Evolutionary conservation across 2,329 filamentous ascomycete genomes (phyloP), one percentile per base, ranked within the genome.

Genomic region (Hirsutella minnesotensis): DNA sequence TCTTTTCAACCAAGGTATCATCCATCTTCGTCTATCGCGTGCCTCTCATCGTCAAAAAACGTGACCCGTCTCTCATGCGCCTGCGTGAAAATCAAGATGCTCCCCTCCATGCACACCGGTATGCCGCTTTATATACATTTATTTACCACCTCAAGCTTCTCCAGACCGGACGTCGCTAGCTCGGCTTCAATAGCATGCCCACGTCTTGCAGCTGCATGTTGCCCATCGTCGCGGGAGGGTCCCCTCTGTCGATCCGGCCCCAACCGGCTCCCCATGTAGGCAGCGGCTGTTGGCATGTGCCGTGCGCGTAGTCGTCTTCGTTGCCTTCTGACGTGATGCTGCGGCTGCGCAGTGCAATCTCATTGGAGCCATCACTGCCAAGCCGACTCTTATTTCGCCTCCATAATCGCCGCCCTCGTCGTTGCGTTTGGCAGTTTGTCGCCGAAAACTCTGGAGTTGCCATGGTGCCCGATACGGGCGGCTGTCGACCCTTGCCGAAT

Each of bases 391-490:
- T 50, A 3, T 49, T 46, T 22, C 50, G 52, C 40, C 55, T 50
- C 60, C 59, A 63, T 38, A 61, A 53, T 2, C 52, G 55, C 3
- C 49, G 55, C 3, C 49, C 34, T 33, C 49, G 53, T 18, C 53
- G 51, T 19, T 54, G 45, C 4, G 52, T 46, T 22, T 29, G 38
- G 16, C 29, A 42, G 15, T 48, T 51, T 27, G 57, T 50, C n/a
- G 50, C 48, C 49, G 59, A 37, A 48, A 65, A 43, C 38, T 69
- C 63, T 1, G 67, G 66, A 3, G 61, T 65, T 1, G 63, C 63
- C 65, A 68, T 69, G 48, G 68, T 69, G 10, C 64, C 66, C 18
- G 62, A 49, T 10, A 59, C 59, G 8, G 58, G 54, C 5, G 54
- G 51, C 27, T 60, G 58, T 8, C 56, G 55, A 22, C 49, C 53